Base-by-base conservation (phyloP, 2,329 filamentous ascomycete species). In the Malbranchea cinnamomea region DNA sequence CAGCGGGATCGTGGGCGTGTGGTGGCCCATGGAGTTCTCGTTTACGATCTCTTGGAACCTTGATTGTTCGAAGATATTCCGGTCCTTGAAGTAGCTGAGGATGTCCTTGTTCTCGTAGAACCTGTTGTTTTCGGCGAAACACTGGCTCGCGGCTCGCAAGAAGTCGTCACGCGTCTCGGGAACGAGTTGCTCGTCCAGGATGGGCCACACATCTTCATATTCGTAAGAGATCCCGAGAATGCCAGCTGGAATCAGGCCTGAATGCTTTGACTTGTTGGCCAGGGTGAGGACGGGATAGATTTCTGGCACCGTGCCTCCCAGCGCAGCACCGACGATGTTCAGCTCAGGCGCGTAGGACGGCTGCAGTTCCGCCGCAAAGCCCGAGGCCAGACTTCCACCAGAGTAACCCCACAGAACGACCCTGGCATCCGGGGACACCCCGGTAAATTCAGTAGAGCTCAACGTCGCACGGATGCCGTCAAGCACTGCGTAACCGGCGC, bases 361-460 rank as follows among this genome's bases (percentile, higher is more conserved):
- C 23, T 64, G 61, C 13, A 68, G 42, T 31, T 69, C 65, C 9
- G 60, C 56, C 1, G 66, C 66, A 48, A 56, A 64, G 14, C 60
- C 62, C 9, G 47, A 58, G 0, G 65, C 63, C 5, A 71, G 37
- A 2, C 59, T 58, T 3, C 68, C 68, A 2, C 68, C 68, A 1
- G 62, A 68, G 41, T 71, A 72, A 0, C 68, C 68, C 64, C 65
- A 71, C 32, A 69, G 45, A 2, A 58, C 54, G 23, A 59, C 44
- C 3, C 38, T 47, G 0, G 58, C 47, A 9, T 48, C 41, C 4
- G 37, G 23, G 6, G 42, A 38, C 30, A 63, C 41, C 2, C 48
- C 45, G 4, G 57, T 46, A 26, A 46, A 37, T 6, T 36, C 15
- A 1, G 26, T 35, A 2, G 44, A 48, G 4, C 43, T 36, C 8